A percentile compares a stretch with the other conserved stretches of the same genome.
These are phyloP conservation scores for Apophysomyces ossiformis DNA, from an alignment of 371 early-diverging fungal genomes.

Conservation along the genomic window DNA sequence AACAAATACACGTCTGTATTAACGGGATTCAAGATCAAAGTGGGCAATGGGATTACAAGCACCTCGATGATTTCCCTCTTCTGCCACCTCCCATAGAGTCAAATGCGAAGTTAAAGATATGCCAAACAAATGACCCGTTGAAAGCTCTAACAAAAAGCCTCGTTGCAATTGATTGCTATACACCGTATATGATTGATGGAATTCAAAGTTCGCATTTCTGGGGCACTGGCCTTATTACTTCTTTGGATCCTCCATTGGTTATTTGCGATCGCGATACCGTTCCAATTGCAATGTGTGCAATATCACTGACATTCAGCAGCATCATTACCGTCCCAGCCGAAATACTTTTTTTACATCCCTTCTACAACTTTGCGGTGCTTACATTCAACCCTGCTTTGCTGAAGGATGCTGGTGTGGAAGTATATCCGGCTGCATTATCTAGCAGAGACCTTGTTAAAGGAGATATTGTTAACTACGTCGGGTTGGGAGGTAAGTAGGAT, in stretches of 20 bases:
- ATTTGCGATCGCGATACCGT: slow-evolving; percentile 84
- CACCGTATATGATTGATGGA: slow-evolving; percentile 77
- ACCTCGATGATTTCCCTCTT: slow-evolving; percentile 45
- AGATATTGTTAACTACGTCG: slow-evolving; percentile 68
- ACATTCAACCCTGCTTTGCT: slow-evolving; percentile 71
- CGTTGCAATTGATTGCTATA: slow-evolving; percentile 70
- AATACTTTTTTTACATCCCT: slow-evolving; percentile 77
- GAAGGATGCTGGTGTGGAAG: slow-evolving; percentile 59
- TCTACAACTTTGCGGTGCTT: slow-evolving; percentile 82
- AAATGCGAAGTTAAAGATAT: slow-evolving; percentile 34
- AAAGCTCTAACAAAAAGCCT: slow-evolving; percentile 32
- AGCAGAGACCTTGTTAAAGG: slow-evolving; percentile 59
- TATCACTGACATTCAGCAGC: slow-evolving; percentile 80
- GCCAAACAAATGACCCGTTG: slow-evolving; percentile 8
- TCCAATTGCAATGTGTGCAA: slow-evolving; percentile 75
- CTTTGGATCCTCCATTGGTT: slow-evolving; percentile 71
- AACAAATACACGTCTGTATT: neutral
- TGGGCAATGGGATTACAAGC: slow-evolving; percentile 80
- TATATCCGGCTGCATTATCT: slow-evolving; percentile 56
- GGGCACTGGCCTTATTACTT: slow-evolving; percentile 84
- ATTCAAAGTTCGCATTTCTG: slow-evolving; percentile 63
- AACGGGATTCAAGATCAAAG: slow-evolving; percentile 50
- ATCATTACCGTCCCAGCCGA: slow-evolving; percentile 74
- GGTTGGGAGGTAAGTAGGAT: slow-evolving; percentile 48
- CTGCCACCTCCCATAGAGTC: slow-evolving; percentile 19